These are phyloP conservation scores for Pseudotsuga menziesii DNA, from an alignment of 75 land plant species.

Conservation along the genomic window DNA sequence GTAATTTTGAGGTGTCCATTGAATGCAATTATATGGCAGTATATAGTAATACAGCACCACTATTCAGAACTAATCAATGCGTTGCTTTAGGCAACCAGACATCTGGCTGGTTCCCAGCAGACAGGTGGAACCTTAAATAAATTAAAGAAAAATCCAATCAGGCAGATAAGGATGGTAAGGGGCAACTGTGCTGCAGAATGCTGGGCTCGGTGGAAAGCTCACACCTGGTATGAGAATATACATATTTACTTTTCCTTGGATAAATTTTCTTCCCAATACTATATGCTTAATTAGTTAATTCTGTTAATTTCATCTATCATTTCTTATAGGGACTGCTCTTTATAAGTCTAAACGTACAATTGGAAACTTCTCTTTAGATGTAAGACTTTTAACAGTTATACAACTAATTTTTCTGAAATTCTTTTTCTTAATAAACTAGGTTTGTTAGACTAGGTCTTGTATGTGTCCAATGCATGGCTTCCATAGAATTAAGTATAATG, in stretches of 20 bases:
- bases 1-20: not conserved
- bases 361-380: too few relatives aligned
- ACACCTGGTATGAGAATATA: slow-evolving; percentile 62
- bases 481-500: not conserved
- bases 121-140: slow-evolving; percentile 68
- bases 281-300: not conserved
- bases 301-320: too few relatives aligned
- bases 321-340: too few relatives aligned
- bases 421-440: not conserved
- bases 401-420: not conserved
- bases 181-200: slow-evolving; percentile 58
- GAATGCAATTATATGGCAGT: not conserved
- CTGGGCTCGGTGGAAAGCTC: slow-evolving; percentile 72
- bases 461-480: not conserved
- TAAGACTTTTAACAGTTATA: too few relatives aligned
- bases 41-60: not conserved
- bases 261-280: not conserved
- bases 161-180: slow-evolving; percentile 74
- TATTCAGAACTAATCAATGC: not conserved
- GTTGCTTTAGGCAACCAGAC: slow-evolving; percentile 72
- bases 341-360: too few relatives aligned
- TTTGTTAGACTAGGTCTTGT: not conserved
- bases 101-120: slow-evolving; percentile 67
- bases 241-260: not conserved
- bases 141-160: slow-evolving; percentile 64